Base-by-base conservation (phyloP, 306 rosid genomes). In the Malus fusca region DNA sequence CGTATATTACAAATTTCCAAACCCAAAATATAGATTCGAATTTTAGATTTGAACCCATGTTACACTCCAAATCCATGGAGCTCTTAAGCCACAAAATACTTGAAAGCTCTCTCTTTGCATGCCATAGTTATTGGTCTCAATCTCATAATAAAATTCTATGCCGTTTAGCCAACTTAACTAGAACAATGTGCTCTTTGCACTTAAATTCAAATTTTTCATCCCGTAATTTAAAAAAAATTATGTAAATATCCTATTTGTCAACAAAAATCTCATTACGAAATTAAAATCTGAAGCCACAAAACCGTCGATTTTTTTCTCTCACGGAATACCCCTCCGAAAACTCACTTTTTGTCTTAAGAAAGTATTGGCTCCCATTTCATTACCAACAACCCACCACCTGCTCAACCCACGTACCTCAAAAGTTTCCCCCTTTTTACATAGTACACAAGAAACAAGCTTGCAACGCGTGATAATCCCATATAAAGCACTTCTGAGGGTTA, bases 281-380 rank as follows among this genome's bases (percentile, higher is more conserved):
- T 42, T 42, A 42, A 42, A 42, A 42, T 8, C 12, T 9, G 2
- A 18, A 58, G 26, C 37, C 44, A 22, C 33, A 30, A 52, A 71
- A 58, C 22, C 14, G 11, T 37, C 52, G n/a, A 69, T 28, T 25
- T 42, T 42, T 1, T 69, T 74, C 75, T 61, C 61, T 77, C 89
- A 85, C 89, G 85, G 69, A 85, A 80, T 74, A 40, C 68, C 79
- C 81, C 67, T 78, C 55, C 37, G 60, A 69, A 77, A 35, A n/a
- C 60, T 43, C 48, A 31, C 76, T 22, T 71, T 76, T 69, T 72
- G 33, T 42, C 23, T 21, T 17, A 4, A 69, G 60, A 81, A 85
- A 83, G 85, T 51, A 77, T 56, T 67, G 84, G 79, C 68, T 71
- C 46, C 66, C 81, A 77, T 80, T 71, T 71, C 74, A 22, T 80